Conservation (phyloP, 345 rosid species). For the Euphorbia lathyris region DNA sequence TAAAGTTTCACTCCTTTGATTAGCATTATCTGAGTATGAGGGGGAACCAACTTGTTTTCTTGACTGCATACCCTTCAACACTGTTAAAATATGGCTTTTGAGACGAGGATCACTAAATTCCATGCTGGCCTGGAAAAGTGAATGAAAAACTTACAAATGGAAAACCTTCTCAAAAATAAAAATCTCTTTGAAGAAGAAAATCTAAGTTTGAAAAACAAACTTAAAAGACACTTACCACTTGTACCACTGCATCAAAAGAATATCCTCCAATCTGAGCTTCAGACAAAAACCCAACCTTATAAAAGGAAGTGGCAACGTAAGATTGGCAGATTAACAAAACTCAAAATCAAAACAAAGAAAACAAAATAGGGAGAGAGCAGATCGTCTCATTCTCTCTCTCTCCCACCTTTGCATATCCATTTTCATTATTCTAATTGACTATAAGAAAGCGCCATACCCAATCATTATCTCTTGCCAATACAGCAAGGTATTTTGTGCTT, state of each 20-base stretch:
- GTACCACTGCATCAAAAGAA: slow-evolving; percentile 71
- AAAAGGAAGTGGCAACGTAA: slow-evolving; percentile 31
- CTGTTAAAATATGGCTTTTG: slow-evolving; percentile 78
- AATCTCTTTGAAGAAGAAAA: neutral
- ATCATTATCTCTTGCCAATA: slow-evolving; percentile 92
- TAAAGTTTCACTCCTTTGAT: slow-evolving; percentile 40
- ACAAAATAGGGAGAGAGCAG: neutral
- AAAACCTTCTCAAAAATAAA: slow-evolving; percentile 9
- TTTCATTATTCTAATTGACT: neutral
- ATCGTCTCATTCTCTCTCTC: neutral
- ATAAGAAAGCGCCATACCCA: slow-evolving; percentile 58
- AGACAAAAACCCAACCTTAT: slow-evolving; percentile 87
- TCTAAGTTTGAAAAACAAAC: neutral
- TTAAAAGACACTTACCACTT: slow-evolving; percentile 57
- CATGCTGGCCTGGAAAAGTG: slow-evolving; percentile 61
- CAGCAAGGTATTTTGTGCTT: slow-evolving; percentile 89
- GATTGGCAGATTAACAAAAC: slow-evolving; percentile 17
- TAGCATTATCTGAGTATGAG: slow-evolving; percentile 42
- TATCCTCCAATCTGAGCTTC: slow-evolving; percentile 98
- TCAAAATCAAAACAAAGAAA: slow-evolving; percentile 10
- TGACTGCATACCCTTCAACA: slow-evolving; percentile 75
- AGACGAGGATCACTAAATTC: slow-evolving; percentile 89
- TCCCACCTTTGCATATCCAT: neutral
- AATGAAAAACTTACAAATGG: slow-evolving; percentile 19
- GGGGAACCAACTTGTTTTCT: slow-evolving; percentile 56